Conservation (phyloP, 1,139 yeast species). For the Pichia inconspicua region DNA sequence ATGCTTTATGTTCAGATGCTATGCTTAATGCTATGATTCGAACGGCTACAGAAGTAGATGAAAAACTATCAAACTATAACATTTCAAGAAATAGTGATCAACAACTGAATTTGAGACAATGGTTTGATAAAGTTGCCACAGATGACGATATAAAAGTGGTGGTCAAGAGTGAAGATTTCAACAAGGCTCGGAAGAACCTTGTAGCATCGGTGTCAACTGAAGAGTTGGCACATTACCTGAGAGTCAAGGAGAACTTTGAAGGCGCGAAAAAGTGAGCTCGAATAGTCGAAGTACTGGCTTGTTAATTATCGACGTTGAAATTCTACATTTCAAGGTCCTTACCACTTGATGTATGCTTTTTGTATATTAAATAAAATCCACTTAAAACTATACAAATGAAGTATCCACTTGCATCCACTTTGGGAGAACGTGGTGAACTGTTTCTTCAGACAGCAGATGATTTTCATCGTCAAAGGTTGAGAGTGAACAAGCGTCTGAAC, state of each 20-base stretch:
- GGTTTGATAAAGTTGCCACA: conserved; percentile 83
- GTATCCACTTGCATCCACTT: conserved; percentile 25
- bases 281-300: conserved; percentile 1
- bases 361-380: too few species aligned
- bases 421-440: conserved; percentile 24
- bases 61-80: conserved; percentile 51
- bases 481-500: conserved; percentile 39
- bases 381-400: conserved; percentile 22
- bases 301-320: too few species aligned
- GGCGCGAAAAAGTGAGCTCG: conserved; percentile 24
- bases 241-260: conserved; percentile 74
- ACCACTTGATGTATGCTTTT: too few species aligned
- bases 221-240: conserved; percentile 73
- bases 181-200: conserved; percentile 61
- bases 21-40: conserved; percentile 94
- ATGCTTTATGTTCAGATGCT: conserved; percentile 90
- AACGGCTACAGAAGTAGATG: conserved; percentile 70
- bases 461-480: conserved; percentile 42
- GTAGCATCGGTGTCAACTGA: conserved; percentile 84
- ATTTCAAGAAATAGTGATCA: conserved; percentile 30
- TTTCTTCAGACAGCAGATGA: conserved; percentile 36
- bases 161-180: conserved; percentile 67
- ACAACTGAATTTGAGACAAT: conserved; percentile 57
- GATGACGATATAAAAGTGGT: conserved; percentile 59
- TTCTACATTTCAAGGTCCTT: too few species aligned